Conservation (phyloP, 805 yeast genomes). For the Wilhelminamyces savonicus region DNA sequence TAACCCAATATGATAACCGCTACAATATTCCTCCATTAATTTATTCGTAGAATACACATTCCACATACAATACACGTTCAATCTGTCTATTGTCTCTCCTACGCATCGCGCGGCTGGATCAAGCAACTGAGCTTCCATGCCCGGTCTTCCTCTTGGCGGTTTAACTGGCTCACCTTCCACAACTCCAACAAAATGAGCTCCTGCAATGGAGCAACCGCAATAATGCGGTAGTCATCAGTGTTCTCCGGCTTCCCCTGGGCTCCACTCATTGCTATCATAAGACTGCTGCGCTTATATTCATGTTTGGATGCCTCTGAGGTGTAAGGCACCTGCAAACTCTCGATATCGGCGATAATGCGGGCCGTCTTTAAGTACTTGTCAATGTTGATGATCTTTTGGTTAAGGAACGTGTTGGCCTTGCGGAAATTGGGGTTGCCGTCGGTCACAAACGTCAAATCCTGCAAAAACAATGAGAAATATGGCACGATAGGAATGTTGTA, state of each 20-base stretch:
- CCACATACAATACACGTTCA: no score
- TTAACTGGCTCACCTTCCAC: slow-evolving; percentile 62
- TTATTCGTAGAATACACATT: no score
- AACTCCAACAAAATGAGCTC: slow-evolving; percentile 62
- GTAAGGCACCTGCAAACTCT: slow-evolving; percentile 62
- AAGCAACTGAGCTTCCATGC: slow-evolving; percentile 67
- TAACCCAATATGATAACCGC: no score
- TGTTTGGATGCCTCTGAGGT: slow-evolving; percentile 2
- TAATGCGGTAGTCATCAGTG: slow-evolving; percentile 32
- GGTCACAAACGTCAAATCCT: slow-evolving; percentile 73
- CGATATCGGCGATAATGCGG: slow-evolving; percentile 58
- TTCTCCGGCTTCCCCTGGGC: slow-evolving; percentile 7
- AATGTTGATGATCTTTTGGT: slow-evolving; percentile 59
- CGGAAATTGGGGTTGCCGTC: slow-evolving; percentile 75
- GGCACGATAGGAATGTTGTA: slow-evolving; percentile 65
- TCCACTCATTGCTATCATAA: slow-evolving; percentile 13
- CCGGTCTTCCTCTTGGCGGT: slow-evolving; percentile 56
- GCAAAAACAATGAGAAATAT: slow-evolving; percentile 65
- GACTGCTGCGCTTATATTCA: slow-evolving; percentile 11
- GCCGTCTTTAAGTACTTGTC: slow-evolving; percentile 69
- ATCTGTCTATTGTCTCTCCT: no score
- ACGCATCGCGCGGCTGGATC: slow-evolving; percentile 45
- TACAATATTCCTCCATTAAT: no score
- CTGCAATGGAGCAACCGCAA: slow-evolving; percentile 39
- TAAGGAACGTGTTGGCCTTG: slow-evolving; percentile 50